Evolutionary conservation across 495 filamentous ascomycete species (phyloP), one percentile per base, ranked within the genome.

Genomic region (Podospora sp.): DNA sequence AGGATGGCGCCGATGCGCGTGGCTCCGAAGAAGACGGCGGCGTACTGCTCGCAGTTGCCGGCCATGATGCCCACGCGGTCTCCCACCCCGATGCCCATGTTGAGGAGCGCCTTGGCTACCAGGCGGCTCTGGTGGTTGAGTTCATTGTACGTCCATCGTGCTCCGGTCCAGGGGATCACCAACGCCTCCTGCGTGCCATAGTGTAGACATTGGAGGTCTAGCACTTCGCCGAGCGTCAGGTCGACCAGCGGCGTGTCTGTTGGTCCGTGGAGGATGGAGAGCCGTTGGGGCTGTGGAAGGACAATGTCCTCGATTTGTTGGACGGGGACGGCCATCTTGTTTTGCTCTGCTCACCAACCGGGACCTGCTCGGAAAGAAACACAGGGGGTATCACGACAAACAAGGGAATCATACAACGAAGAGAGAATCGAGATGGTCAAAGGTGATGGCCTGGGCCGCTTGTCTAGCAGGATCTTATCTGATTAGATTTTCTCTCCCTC

Each of bases 1-100:
- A 90, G 74, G 22, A 89, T 86, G 29, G 86, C 88, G 18, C 88
- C 88, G n/a, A 91, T 85, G 18, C 85, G 79, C 2, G 86, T 83
- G 29, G 87, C 86, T 0, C 87, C 88, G 65, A 91, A 91, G 78
- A 91, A 89, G 20, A 91, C 80, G 0, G 86, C 82, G 35, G 87
- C 87, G 69, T 90, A 91, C 74, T 88, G 85, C 69, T 89, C 88
- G 72, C 88, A 90, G 72, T 91, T 91, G 3, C 89, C 89, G 1
- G 88, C 86, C 86, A 91, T 89, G 57, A 91, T 85, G 35, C 86
- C 89, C 21, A 91, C 79, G 2, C 88, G 82, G 72, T 90, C 88
- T 14, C 88, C 88, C 35, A 84, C 84, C 25, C 84, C 79, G 18
- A 90, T 85, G 0, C 88, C 88, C 71, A 85, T 80, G 16, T 82